Conservation (phyloP, 1,139 yeast species). For the Candida glucosophila region DNA sequence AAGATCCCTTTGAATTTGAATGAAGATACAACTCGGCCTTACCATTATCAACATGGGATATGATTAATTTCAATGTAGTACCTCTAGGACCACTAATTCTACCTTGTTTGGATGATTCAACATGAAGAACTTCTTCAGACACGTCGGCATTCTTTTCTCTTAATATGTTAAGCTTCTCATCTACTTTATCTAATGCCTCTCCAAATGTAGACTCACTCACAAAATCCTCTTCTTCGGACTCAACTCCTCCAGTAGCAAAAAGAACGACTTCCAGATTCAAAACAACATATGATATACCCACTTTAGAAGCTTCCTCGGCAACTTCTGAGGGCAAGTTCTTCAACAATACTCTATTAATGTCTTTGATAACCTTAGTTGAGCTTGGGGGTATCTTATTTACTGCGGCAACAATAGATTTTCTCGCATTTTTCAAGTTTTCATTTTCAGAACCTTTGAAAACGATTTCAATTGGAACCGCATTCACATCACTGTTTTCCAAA, state of each 20-base stretch:
- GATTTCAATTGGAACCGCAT: constrained; percentile 34
- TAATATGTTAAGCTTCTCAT: constrained; percentile 43
- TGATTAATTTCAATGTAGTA: constrained; percentile 46
- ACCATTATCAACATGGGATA: constrained; percentile 28
- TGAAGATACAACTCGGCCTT: constrained; percentile 35
- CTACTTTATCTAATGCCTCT: constrained; percentile 37
- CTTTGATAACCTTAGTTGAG: constrained; percentile 49
- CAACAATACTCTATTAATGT: constrained; percentile 63
- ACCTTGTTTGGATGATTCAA: constrained; percentile 52
- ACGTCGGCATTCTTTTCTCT: constrained; percentile 53
- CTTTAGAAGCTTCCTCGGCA: constrained; percentile 37
- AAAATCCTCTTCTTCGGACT: constrained; percentile 23
- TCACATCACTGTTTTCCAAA: constrained; percentile 11
- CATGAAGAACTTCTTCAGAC: constrained; percentile 39
- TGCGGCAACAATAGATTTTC: constrained; percentile 59
- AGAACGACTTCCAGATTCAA: constrained; percentile 36
- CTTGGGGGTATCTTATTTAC: constrained; percentile 73
- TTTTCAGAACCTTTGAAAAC: constrained; percentile 24
- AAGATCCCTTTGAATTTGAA: constrained; percentile 29
- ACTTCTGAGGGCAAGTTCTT: constrained; percentile 39
- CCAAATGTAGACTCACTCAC: constrained; percentile 13
- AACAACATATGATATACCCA: constrained; percentile 50
- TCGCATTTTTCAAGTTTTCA: constrained; percentile 32
- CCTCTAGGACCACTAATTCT: constrained; percentile 50
- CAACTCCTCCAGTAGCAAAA: constrained; percentile 16